Evolutionary conservation across 345 rosid species (phyloP), one percentile per base, ranked within the genome.

Genomic region (Salix koriyanagi): DNA sequence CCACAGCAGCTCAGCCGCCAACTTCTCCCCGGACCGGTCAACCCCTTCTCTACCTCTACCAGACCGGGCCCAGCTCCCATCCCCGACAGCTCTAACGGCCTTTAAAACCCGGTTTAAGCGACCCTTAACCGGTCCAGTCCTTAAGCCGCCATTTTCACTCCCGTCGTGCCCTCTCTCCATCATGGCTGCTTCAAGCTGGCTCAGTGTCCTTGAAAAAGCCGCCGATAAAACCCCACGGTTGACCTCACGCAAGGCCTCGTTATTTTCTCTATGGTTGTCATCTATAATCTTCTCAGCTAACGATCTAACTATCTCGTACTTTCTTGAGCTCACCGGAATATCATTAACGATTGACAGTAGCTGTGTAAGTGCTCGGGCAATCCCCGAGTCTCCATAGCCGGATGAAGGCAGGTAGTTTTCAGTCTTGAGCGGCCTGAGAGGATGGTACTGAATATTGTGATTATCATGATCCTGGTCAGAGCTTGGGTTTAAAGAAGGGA

Each of bases 1-100:
- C 98, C 98, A 94, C 44, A 91, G 84, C 78, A 94, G 73, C 84
- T 94, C 98, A 16, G 95, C 94, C 52, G 97, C 97, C 61, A 91
- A 81, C 75, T 92, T 94, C 87, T 92, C 97, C 52, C 86, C 83
- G 1, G 84, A 82, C 62, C 82, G 82, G 70, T 77, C 71, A 79
- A 67, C 50, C 69, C 78, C 87, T 42, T 86, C 92, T 67, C 83
- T 84, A 23, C 79, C 61, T 42, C 44, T 77, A 79, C 86, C 82
- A 67, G 75, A 62, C 77, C 79, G 61, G 12, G 67, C 23, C 77
- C 54, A 72, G 11, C 84, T 78, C 50, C 88, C 87, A 26, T 83
- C 86, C 44, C 87, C 83, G 19, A 89, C 84, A 2, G 76, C 77
- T 79, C 83, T 81, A 69, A 83, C 87, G 32, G 74, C 84, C 77